Conservation (phyloP, 148 eudicot species). For the Salicornia ramosissima region DNA sequence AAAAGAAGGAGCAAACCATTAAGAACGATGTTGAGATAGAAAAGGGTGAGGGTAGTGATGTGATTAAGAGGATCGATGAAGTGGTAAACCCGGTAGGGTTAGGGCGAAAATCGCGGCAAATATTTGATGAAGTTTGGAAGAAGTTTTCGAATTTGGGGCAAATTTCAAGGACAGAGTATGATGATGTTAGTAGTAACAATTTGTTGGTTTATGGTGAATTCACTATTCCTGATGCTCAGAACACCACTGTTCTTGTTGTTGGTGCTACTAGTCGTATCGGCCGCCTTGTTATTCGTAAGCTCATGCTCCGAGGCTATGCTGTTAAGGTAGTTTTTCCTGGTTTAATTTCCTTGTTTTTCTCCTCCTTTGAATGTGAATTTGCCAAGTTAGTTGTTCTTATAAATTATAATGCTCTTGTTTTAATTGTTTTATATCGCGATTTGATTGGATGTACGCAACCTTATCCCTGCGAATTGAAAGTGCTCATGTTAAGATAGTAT, state of each 20-base stretch:
- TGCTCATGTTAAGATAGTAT: neutral
- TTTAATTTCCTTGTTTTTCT: neutral
- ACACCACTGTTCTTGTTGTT: constrained; percentile 85
- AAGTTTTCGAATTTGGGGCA: constrained; percentile 86
- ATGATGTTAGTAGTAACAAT: constrained; percentile 34
- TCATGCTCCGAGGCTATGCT: constrained; percentile 91
- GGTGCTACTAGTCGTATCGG: constrained; percentile 98
- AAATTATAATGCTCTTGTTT: neutral
- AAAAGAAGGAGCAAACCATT: constrained; percentile 22
- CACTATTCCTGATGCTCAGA: constrained; percentile 90
- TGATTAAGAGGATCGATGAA: constrained; percentile 66
- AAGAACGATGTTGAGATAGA: constrained; percentile 20
- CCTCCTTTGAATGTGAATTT: neutral
- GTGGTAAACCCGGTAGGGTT: constrained; percentile 92
- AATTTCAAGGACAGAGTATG: constrained; percentile 70
- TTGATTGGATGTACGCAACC: neutral
- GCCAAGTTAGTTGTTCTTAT: neutral
- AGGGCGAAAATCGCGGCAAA: constrained; percentile 81
- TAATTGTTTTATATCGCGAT: neutral
- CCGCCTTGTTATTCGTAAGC: constrained; percentile 85
- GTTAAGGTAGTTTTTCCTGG: constrained; percentile 54
- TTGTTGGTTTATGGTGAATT: constrained; percentile 49
- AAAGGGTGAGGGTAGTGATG: constrained; percentile 23
- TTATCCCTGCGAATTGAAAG: neutral
- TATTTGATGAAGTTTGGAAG: constrained; percentile 90